Conservation (phyloP, 1,284 basidiomycete species). For the Tremellales sp. region DNA sequence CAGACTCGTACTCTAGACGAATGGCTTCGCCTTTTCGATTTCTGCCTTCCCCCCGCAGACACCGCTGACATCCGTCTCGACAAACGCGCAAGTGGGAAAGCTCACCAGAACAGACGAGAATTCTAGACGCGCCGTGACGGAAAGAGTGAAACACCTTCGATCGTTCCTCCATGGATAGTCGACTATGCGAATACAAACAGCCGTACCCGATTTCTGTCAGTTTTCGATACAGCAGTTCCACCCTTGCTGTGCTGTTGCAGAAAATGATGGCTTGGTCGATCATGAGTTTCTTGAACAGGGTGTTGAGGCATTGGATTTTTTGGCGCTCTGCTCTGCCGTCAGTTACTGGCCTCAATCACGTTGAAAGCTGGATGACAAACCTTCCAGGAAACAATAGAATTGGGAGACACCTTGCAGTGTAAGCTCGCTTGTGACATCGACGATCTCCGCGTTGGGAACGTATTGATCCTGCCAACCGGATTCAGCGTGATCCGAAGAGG, state of each 20-base stretch:
- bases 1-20: no score
- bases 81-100: background rate
- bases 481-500: constrained; percentile 8
- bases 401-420: constrained; percentile 98
- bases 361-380: no score
- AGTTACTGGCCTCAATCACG: no score
- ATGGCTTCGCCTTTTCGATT: no score
- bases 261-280: constrained; percentile 99
- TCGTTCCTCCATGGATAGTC: constrained; percentile 97
- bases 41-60: background rate
- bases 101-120: constrained; percentile 80
- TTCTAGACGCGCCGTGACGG: constrained; percentile 95
- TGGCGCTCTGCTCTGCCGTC: no score
- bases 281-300: constrained; percentile 59
- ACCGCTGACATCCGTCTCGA: background rate
- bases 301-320: constrained; percentile 83
- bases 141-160: constrained; percentile 99
- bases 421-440: constrained; percentile 99
- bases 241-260: constrained; percentile 99
- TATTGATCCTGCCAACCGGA: constrained; percentile 78
- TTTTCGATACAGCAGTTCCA: constrained; percentile 98
- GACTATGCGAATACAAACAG: constrained; percentile 99
- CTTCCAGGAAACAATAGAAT: constrained; percentile 98
- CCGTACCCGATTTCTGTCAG: constrained; percentile 99
- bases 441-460: constrained; percentile 91